These are phyloP conservation scores for Rubia yunnanensis DNA, from an alignment of 257 asterid genomes.

Conservation along the genomic window DNA sequence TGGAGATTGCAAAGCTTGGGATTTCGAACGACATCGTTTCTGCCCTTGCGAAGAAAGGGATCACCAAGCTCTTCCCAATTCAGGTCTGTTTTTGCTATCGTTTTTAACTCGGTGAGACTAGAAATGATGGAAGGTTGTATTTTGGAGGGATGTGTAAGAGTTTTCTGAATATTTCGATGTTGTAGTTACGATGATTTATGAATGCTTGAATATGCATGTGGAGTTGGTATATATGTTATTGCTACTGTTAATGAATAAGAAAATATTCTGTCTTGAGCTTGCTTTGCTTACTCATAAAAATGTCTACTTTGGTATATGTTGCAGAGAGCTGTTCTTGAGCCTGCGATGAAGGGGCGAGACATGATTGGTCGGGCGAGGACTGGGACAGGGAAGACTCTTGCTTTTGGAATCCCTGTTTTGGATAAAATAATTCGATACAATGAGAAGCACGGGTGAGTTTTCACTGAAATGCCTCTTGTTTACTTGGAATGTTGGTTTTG, in stretches of 20 bases:
- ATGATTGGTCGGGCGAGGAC: slow-evolving; percentile 96
- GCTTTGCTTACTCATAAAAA: background rate
- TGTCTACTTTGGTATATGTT: slow-evolving; percentile 5
- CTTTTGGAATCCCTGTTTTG: slow-evolving; percentile 76
- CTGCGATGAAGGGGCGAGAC: slow-evolving; percentile 91
- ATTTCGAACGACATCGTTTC: slow-evolving; percentile 53
- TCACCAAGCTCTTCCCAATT: slow-evolving; percentile 79
- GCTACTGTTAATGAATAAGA: background rate
- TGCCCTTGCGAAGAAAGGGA: slow-evolving; percentile 58
- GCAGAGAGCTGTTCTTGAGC: slow-evolving; percentile 71
- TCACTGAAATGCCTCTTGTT: background rate
- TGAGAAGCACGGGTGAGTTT: slow-evolving; percentile 69
- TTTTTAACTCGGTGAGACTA: too few relatives aligned
- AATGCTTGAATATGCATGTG: too few relatives aligned
- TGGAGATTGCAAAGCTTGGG: slow-evolving; percentile 83
- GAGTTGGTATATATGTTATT: background rate
- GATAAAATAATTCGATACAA: slow-evolving; percentile 63
- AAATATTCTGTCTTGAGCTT: background rate
- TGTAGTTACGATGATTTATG: background rate
- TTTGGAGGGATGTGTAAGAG: background rate
- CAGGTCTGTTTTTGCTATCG: slow-evolving; percentile 41
- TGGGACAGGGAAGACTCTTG: slow-evolving; percentile 90
- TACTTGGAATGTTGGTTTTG: background rate
- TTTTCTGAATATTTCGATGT: background rate
- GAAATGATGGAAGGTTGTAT: background rate